A percentile compares a stretch with the other conserved stretches of the same genome.
Evolutionary conservation across 257 asterid genomes (phyloP).

Genomic region (Solanum lycopersicoides): DNA sequence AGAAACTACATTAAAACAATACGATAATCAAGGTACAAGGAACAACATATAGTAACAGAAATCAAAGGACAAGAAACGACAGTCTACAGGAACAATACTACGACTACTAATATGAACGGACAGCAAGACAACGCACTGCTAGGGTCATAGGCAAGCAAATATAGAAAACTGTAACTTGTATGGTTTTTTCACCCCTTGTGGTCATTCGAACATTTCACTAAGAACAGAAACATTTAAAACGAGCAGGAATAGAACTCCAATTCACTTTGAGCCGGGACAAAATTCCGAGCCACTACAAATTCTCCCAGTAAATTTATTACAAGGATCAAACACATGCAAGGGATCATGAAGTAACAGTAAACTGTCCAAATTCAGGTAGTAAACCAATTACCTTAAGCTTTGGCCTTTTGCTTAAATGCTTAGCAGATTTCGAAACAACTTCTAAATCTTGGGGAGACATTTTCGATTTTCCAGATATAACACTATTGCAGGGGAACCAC

Average conservation of each 20-base stretch:
- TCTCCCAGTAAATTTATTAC: background rate
- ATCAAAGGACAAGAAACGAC: background rate
- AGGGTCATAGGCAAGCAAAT: background rate
- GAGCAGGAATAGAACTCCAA: background rate
- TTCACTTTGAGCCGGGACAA: background rate
- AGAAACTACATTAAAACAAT: background rate
- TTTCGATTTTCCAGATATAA: constrained; percentile 25
- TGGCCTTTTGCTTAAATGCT: background rate
- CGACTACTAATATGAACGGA: background rate
- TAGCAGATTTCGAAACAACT: constrained; percentile 11
- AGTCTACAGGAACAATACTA: background rate
- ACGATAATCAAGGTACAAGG: background rate
- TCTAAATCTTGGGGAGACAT: constrained; percentile 31
- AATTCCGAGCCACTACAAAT: too few species aligned
- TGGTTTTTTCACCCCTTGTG: background rate
- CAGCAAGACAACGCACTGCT: background rate
- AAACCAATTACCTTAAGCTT: background rate
- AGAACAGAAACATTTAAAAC: background rate
- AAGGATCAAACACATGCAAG: background rate
- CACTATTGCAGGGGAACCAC: constrained; percentile 51
- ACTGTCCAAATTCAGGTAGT: background rate
- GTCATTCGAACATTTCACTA: background rate
- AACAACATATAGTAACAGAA: background rate
- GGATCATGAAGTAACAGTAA: background rate
- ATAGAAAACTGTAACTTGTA: background rate